These are phyloP conservation scores for Hamamelis virginiana DNA, from an alignment of 164 flowering plant species.

Conservation along the genomic window DNA sequence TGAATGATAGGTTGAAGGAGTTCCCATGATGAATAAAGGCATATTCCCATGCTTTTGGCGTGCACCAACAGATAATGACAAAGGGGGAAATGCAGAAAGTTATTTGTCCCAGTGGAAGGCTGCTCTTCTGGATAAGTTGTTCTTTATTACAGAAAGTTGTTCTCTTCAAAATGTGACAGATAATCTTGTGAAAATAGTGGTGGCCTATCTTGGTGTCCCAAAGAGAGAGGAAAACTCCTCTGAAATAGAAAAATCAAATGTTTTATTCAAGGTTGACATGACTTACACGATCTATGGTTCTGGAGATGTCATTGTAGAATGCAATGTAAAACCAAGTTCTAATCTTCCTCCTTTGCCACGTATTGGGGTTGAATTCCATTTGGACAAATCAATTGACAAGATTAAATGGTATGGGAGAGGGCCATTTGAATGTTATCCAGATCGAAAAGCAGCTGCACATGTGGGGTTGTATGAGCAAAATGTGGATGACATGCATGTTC, in stretches of 20 bases:
- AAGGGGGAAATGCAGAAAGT: constrained; percentile 73
- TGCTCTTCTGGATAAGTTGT: constrained; percentile 53
- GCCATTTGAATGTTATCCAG: constrained; percentile 98
- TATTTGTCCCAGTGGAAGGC: constrained; percentile 77
- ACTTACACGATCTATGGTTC: constrained; percentile 66
- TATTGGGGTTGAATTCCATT: constrained; percentile 77
- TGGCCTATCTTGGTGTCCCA: constrained; percentile 46
- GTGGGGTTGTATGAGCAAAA: constrained; percentile 66
- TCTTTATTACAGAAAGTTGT: constrained; percentile 58
- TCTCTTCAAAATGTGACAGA: constrained; percentile 42
- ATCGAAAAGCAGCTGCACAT: constrained; percentile 87
- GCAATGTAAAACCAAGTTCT: constrained; percentile 55
- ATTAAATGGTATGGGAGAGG: constrained; percentile 89
- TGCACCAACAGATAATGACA: constrained; percentile 96
- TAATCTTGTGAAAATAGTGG: constrained; percentile 42
- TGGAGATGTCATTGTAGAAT: constrained; percentile 77
- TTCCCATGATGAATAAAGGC: constrained; percentile 59
- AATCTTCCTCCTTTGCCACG: constrained; percentile 96
- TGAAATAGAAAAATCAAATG: constrained; percentile 21
- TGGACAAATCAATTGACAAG: constrained; percentile 63
- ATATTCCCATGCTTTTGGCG: constrained; percentile 94
- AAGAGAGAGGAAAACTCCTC: constrained; percentile 22
- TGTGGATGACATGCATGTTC: constrained; percentile 81
- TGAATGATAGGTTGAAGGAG: constrained; percentile 63
- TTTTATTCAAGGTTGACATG: constrained; percentile 46